These are phyloP conservation scores for Pseudonitzschia pungens DNA, from an alignment of 108 stramenopile species.

Conservation along the genomic window DNA sequence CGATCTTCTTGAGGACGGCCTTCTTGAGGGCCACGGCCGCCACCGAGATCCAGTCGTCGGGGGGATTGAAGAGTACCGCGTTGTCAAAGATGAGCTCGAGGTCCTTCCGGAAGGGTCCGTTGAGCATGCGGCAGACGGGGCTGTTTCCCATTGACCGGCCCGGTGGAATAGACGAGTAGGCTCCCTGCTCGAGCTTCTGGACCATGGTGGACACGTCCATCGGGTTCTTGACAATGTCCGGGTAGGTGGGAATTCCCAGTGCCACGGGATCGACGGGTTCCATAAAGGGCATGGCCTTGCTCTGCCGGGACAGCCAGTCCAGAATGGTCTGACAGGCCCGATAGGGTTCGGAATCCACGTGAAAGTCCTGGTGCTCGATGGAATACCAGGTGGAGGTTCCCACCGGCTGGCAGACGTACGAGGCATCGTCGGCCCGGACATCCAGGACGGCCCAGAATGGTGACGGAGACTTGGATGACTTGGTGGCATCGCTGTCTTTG, in stretches of 20 bases:
- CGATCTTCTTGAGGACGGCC: constrained; percentile 56
- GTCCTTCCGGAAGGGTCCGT: constrained; percentile 73
- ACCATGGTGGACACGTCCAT: constrained; percentile 94
- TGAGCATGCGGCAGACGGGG: constrained; percentile 62
- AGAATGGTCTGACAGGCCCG: constrained; percentile 60
- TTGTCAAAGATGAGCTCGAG: constrained; percentile 84
- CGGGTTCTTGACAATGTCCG: constrained; percentile 81
- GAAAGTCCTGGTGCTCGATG: constrained; percentile 72
- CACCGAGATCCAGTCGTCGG: constrained; percentile 68
- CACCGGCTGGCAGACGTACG: constrained; percentile 9
- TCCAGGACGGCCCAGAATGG: constrained; percentile 73
- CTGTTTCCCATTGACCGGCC: constrained; percentile 31
- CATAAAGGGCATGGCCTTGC: constrained; percentile 64
- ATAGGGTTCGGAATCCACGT: constrained; percentile 61
- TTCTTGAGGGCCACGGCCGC: constrained; percentile 62
- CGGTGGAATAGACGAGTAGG: constrained; percentile 76
- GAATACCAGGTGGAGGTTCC: constrained; percentile 30
- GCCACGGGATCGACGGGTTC: constrained; percentile 92
- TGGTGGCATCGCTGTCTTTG: neutral
- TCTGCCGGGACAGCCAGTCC: constrained; percentile 49
- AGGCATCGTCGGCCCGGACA: constrained; percentile 27
- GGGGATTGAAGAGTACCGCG: constrained; percentile 78
- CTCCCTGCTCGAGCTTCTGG: constrained; percentile 71
- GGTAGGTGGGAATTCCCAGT: constrained; percentile 88
- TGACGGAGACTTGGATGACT: neutral